Evolutionary conservation across 495 filamentous ascomycete species (phyloP).

Genomic region (Parachaetomium inaequale): DNA sequence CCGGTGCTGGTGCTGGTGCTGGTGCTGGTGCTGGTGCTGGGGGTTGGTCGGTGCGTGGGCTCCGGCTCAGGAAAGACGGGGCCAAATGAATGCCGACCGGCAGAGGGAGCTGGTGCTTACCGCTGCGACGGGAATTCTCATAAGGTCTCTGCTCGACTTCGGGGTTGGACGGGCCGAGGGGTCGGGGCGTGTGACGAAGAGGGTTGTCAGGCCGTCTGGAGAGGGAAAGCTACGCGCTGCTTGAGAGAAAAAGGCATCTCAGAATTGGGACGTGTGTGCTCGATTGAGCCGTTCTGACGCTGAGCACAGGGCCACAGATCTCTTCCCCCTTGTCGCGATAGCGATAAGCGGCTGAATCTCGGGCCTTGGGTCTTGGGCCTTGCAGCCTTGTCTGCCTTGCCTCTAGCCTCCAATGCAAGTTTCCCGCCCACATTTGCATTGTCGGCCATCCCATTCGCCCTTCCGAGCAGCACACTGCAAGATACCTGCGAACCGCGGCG

Average conservation of each 20-base stretch:
- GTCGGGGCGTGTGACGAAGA: not conserved
- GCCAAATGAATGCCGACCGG: conserved; percentile 14
- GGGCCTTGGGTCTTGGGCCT: conserved; percentile 1
- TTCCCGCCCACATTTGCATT: no score
- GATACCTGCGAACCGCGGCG: no score
- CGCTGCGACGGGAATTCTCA: conserved; percentile 25
- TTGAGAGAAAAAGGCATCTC: conserved; percentile 5
- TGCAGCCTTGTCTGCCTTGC: not conserved
- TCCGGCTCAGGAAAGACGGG: conserved; percentile 10
- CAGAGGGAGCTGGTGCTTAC: conserved; percentile 16
- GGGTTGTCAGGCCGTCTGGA: not conserved
- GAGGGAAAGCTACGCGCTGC: not conserved
- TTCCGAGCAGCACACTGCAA: no score
- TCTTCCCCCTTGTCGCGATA: conserved; percentile 29
- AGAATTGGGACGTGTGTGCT: conserved; percentile 5
- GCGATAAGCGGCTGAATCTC: conserved; percentile 34
- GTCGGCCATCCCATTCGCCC: no score
- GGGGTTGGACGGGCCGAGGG: not conserved
- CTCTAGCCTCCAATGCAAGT: not conserved
- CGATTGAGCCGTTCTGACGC: conserved; percentile 3
- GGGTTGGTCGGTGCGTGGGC: not conserved
- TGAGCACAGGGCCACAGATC: conserved; percentile 28
- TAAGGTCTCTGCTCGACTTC: conserved; percentile 1
- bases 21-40: no score
- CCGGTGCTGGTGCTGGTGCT: no score